Conservation (phyloP, 805 yeast genomes). For the Schizosaccharomyces pombe region ASM294v3 CU329670.1:2581501-2582000, state of each 20-base stretch:
- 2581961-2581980: constrained; percentile 52
- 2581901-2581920: constrained; percentile 61
- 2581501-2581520: constrained; percentile 58
- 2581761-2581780: constrained; percentile 26
- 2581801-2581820: constrained; percentile 32
- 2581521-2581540: constrained; percentile 58
- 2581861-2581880: constrained; percentile 51
- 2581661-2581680: constrained; percentile 22
- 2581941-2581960: constrained; percentile 79
- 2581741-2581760: constrained; percentile 38
- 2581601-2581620: constrained; percentile 81
- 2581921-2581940: constrained; percentile 64
- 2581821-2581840: constrained; percentile 69
- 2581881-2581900: constrained; percentile 26
- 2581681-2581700: constrained; percentile 25
- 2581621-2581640: constrained; percentile 60
- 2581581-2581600: constrained; percentile 74
- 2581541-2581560: constrained; percentile 81
- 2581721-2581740: constrained; percentile 41
- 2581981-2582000: constrained; percentile 19
- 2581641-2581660: constrained; percentile 31
- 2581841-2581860: constrained; percentile 57
- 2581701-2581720: constrained; percentile 66
- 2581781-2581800: constrained; percentile 73
- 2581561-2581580: constrained; percentile 81